These are phyloP conservation scores for Leccinum huronense DNA, from an alignment of 1,284 basidiomycete genomes.

Conservation along the genomic window DNA sequence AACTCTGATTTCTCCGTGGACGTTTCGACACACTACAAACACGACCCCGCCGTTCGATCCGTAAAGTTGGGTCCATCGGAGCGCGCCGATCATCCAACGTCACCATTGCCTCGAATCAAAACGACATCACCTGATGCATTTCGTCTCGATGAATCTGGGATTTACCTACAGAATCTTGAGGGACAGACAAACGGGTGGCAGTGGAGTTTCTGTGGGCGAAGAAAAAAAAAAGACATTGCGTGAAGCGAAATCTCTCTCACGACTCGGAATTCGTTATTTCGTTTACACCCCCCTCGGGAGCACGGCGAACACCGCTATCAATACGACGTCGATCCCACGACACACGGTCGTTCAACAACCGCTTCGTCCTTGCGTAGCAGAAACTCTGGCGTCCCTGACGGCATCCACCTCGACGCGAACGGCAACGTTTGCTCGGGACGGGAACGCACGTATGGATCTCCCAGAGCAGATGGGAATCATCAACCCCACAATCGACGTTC, in stretches of 20 bases:
- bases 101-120: too few relatives aligned
- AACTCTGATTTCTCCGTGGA: too few relatives aligned
- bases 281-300: neutral
- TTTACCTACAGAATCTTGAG: slow-evolving; percentile 32
- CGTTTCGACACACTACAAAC: too few relatives aligned
- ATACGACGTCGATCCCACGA: slow-evolving; percentile 64
- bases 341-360: slow-evolving; percentile 55
- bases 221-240: slow-evolving; percentile 68
- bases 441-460: slow-evolving; percentile 57
- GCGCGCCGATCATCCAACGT: too few relatives aligned
- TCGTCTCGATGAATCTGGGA: slow-evolving; percentile 9
- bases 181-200: slow-evolving; percentile 48
- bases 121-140: too few relatives aligned
- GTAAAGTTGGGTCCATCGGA: too few relatives aligned
- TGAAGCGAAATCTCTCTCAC: slow-evolving; percentile 19
- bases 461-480: slow-evolving; percentile 39
- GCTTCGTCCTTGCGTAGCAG: slow-evolving; percentile 68
- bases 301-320: slow-evolving; percentile 48
- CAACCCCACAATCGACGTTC: slow-evolving; percentile 36
- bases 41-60: too few relatives aligned
- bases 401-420: slow-evolving; percentile 46
- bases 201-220: slow-evolving; percentile 47
- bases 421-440: slow-evolving; percentile 30
- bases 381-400: slow-evolving; percentile 70
- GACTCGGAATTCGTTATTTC: neutral